Conservation (phyloP, 768 basidiomycete genomes). For the Mycena haematopus region DNA sequence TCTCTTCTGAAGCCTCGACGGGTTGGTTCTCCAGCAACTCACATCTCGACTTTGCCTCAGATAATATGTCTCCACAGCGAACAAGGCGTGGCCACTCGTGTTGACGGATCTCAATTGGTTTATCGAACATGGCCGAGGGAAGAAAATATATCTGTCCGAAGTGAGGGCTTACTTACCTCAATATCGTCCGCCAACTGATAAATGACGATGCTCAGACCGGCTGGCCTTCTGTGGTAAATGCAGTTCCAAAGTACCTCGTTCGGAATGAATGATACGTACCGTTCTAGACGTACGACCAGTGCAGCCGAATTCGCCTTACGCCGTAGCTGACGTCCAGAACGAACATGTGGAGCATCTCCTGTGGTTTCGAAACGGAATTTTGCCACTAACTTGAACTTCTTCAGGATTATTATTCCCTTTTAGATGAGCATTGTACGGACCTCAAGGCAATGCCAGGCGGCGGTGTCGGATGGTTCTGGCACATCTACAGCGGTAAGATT, state of each 20-base stretch:
- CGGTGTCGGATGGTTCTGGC: slow-evolving; percentile 83
- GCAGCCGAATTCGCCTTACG: slow-evolving; percentile 66
- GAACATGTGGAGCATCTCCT: slow-evolving; percentile 53
- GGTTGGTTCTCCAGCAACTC: slow-evolving; percentile 41
- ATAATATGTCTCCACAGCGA: slow-evolving; percentile 44
- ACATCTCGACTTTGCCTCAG: slow-evolving; percentile 1
- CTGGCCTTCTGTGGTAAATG: slow-evolving; percentile 63
- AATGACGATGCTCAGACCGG: slow-evolving; percentile 64
- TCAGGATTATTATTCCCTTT: slow-evolving; percentile 68
- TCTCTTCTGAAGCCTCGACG: slow-evolving; percentile 59
- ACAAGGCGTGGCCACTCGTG: slow-evolving; percentile 68
- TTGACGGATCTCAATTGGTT: slow-evolving; percentile 70
- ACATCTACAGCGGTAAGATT: slow-evolving; percentile 72
- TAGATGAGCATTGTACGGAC: slow-evolving; percentile 67
- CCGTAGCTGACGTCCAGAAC: slow-evolving; percentile 66
- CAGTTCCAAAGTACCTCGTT: neutral
- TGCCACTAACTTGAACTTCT: slow-evolving; percentile 8
- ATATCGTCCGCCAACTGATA: neutral
- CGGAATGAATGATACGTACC: neutral
- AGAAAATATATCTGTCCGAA: slow-evolving; percentile 80
- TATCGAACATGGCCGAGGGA: slow-evolving; percentile 61
- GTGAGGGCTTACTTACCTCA: slow-evolving; percentile 39
- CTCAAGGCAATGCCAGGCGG: slow-evolving; percentile 66
- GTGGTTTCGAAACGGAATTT: neutral
- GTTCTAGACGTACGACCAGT: slow-evolving; percentile 59